phyloP scores from a whole-genome alignment of 345 rosid genomes.

The Laguncularia racemosa region DNA sequence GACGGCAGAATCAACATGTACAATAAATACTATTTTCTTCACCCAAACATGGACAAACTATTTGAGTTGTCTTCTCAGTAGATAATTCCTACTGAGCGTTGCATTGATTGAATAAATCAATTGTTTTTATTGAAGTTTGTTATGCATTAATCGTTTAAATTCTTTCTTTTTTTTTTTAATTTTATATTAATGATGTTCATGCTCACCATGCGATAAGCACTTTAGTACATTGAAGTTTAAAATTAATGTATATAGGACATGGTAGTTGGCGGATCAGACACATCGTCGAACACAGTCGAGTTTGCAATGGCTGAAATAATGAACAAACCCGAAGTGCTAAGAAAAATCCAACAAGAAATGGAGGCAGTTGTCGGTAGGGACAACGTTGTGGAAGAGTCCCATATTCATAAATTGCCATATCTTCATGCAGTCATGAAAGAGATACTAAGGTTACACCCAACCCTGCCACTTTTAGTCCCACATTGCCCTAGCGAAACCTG shows the following conservation, averaged over 20 bases:
- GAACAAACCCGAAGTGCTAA: slow-evolving; percentile 2
- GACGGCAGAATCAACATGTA: no score
- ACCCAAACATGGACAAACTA: no score
- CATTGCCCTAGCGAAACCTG: slow-evolving; percentile 10
- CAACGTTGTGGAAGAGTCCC: slow-evolving; percentile 11
- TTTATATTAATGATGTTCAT: no score
- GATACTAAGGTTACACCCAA: slow-evolving; percentile 12
- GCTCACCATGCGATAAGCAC: no score
- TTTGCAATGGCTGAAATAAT: slow-evolving; percentile 12
- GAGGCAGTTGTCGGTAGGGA: slow-evolving; percentile 7
- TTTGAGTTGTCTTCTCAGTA: no score
- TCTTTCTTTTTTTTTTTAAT: no score
- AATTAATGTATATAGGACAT: slow-evolving; percentile 9
- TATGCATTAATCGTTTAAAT: no score
- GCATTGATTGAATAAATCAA: no score
- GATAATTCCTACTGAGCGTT: no score
- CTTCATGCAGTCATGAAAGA: slow-evolving; percentile 17
- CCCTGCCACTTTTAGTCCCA: slow-evolving; percentile 11
- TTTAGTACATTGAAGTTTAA: no score
- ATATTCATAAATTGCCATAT: slow-evolving; percentile 10
- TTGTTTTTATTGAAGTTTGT: no score
- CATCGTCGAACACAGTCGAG: slow-evolving; percentile 9
- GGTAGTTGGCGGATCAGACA: slow-evolving; percentile 14
- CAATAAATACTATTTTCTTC: no score
- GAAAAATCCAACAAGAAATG: slow-evolving; percentile 5